Percentiles rank a stretch among this genome's conserved stretches.
These are phyloP conservation scores for Aspergillus cejpii DNA, from an alignment of 2,329 filamentous ascomycete species.

Conservation along the genomic window DNA sequence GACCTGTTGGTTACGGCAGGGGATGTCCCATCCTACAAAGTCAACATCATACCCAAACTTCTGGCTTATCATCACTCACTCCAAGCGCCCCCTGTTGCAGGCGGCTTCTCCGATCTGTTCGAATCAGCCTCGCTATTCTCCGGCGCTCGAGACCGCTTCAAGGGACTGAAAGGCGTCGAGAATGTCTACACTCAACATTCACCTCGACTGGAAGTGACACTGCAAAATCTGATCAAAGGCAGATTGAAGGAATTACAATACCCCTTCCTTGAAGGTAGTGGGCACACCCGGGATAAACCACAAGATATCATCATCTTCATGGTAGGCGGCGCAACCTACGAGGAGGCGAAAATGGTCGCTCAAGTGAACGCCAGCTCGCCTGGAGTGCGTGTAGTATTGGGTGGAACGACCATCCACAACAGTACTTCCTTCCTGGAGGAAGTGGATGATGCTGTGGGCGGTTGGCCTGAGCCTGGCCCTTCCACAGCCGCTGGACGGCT, in stretches of 20 bases:
- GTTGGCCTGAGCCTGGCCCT: slow-evolving; percentile 68
- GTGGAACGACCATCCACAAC: slow-evolving; percentile 83
- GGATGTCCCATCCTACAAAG: slow-evolving; percentile 66
- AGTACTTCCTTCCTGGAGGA: slow-evolving; percentile 82
- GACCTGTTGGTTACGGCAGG: slow-evolving; percentile 81
- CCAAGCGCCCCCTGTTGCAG: slow-evolving; percentile 65
- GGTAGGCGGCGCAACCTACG: slow-evolving; percentile 86
- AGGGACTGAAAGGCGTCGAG: slow-evolving; percentile 92
- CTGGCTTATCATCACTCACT: slow-evolving; percentile 81
- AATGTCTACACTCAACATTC: slow-evolving; percentile 99
- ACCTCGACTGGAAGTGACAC: slow-evolving; percentile 73
- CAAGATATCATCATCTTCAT: slow-evolving; percentile 96
- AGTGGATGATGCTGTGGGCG: slow-evolving; percentile 77
- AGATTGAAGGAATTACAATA: slow-evolving; percentile 79
- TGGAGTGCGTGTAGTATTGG: slow-evolving; percentile 80
- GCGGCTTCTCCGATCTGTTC: slow-evolving; percentile 84
- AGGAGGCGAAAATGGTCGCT: slow-evolving; percentile 95
- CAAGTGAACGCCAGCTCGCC: slow-evolving; percentile 86
- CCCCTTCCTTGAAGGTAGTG: slow-evolving; percentile 85
- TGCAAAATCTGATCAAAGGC: slow-evolving; percentile 92
- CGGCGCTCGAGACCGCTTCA: slow-evolving; percentile 78
- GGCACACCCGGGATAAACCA: slow-evolving; percentile 84
- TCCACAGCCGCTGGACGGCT: slow-evolving; percentile 57
- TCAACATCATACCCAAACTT: slow-evolving; percentile 74
- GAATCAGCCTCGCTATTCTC: slow-evolving; percentile 88